Evolutionary conservation across 495 filamentous ascomycete species (phyloP).

Genomic region (Daldinia caldariorum): DNA sequence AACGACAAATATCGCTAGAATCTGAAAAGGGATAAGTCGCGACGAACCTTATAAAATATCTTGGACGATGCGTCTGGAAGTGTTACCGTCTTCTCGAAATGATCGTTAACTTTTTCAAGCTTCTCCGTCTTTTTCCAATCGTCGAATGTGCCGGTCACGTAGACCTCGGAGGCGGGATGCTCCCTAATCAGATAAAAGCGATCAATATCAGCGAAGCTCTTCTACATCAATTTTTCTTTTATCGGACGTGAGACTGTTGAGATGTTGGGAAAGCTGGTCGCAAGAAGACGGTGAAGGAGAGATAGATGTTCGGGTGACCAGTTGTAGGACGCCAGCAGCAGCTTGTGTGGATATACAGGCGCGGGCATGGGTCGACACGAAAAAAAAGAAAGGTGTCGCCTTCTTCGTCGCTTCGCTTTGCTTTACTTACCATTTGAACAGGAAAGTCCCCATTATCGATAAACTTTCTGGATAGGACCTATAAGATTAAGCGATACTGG

Average conservation of each 20-base stretch:
- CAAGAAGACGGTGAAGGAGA: slow-evolving; percentile 12
- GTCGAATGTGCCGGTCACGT: slow-evolving; percentile 95
- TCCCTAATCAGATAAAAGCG: slow-evolving; percentile 62
- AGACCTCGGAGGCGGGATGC: slow-evolving; percentile 82
- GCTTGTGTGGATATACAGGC: slow-evolving; percentile 15
- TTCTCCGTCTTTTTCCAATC: slow-evolving; percentile 86
- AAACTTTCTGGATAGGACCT: neutral
- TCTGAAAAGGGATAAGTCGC: slow-evolving; percentile 33
- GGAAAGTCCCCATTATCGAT: slow-evolving; percentile 61
- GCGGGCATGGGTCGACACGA: neutral
- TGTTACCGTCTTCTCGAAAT: slow-evolving; percentile 80
- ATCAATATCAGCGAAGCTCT: slow-evolving; percentile 30
- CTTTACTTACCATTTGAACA: slow-evolving; percentile 64
- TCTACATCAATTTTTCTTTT: slow-evolving; percentile 11
- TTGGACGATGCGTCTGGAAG: slow-evolving; percentile 71
- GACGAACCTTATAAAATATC: slow-evolving; percentile 82
- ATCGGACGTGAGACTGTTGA: slow-evolving; percentile 15
- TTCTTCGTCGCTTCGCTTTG: neutral
- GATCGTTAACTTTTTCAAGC: slow-evolving; percentile 75
- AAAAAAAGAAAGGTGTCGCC: slow-evolving; percentile 4
- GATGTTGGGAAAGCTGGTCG: slow-evolving; percentile 8
- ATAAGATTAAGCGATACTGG: slow-evolving; percentile 1
- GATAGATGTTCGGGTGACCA: neutral
- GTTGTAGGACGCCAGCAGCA: slow-evolving; percentile 5
- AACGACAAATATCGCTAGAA: slow-evolving; percentile 15